phyloP scores from a whole-genome alignment of 306 rosid species.

The Sesbania bispinosa region DNA sequence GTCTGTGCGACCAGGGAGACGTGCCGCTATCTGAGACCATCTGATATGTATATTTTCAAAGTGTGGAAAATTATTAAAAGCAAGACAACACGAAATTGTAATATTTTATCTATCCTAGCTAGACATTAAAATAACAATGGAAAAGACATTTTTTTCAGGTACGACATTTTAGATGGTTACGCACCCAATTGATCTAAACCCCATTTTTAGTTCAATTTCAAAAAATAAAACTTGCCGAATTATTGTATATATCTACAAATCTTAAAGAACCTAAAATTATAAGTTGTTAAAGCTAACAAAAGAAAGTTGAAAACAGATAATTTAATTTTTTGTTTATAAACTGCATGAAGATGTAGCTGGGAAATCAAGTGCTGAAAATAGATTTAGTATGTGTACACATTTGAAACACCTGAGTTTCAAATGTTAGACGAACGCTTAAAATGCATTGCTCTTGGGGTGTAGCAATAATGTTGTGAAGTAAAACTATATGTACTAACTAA shows the following conservation, averaged over 20 bases:
- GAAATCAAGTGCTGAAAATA: neutral
- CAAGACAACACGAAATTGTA: too few species aligned
- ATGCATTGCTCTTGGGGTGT: too few species aligned
- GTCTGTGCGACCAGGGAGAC: conserved; percentile 94
- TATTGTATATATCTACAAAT: neutral
- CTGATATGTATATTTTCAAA: conserved; percentile 35
- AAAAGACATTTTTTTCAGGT: too few species aligned
- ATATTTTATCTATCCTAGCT: too few species aligned
- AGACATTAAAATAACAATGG: too few species aligned
- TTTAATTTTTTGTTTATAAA: too few species aligned
- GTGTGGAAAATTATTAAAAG: neutral
- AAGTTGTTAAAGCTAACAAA: neutral
- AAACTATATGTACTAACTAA: neutral
- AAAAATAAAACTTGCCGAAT: neutral
- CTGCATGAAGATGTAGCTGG: neutral
- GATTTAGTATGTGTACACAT: neutral
- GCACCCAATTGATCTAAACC: neutral
- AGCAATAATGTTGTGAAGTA: neutral
- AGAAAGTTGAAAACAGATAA: neutral
- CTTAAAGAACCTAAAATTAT: neutral
- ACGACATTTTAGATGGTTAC: conserved; percentile 5
- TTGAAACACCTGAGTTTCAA: too few species aligned
- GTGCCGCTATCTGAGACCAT: conserved; percentile 98
- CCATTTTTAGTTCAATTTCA: neutral
- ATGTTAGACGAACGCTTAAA: too few species aligned